Percentiles rank a stretch among this genome's conserved stretches.
These are phyloP conservation scores for Grosmannia penicillata DNA, from an alignment of 2,329 filamentous ascomycete species.

Conservation along the genomic window DNA sequence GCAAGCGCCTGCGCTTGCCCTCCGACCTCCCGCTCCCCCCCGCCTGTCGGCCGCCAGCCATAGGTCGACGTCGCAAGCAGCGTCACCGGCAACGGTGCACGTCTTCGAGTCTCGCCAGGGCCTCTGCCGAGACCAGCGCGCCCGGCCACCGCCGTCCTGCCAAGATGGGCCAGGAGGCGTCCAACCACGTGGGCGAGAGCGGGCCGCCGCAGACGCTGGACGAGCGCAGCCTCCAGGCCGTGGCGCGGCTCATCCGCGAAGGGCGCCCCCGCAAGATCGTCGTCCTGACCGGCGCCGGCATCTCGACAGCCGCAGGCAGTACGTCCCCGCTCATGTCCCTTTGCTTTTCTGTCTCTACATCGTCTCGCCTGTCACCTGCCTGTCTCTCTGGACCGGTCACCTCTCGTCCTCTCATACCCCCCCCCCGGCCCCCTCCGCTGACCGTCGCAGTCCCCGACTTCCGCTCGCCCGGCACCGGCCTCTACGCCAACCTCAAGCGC, in stretches of 20 bases:
- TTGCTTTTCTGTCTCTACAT: neutral
- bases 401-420: too few species aligned
- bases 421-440: too few species aligned
- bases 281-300: slow-evolving; percentile 82
- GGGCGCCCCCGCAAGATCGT: slow-evolving; percentile 57
- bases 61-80: slow-evolving; percentile 9
- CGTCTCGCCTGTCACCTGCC: slow-evolving; percentile 15
- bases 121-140: neutral
- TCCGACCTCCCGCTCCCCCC: neutral
- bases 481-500: slow-evolving; percentile 82
- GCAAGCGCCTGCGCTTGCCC: neutral
- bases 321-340: too few species aligned
- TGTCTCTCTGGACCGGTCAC: too few species aligned
- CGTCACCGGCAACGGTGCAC: slow-evolving; percentile 5
- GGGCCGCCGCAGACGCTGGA: slow-evolving; percentile 50
- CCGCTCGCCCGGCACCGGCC: slow-evolving; percentile 77
- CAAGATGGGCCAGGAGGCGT: slow-evolving; percentile 81
- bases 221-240: slow-evolving; percentile 52
- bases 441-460: slow-evolving; percentile 65
- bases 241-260: slow-evolving; percentile 69
- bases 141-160: neutral
- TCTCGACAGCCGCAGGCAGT: slow-evolving; percentile 60
- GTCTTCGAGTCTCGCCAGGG: neutral
- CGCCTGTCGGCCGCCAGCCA: slow-evolving; percentile 2
- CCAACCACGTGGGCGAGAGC: slow-evolving; percentile 48